Conservation (phyloP, 2,329 filamentous ascomycete species). For the Ascochyta koolunga region DNA sequence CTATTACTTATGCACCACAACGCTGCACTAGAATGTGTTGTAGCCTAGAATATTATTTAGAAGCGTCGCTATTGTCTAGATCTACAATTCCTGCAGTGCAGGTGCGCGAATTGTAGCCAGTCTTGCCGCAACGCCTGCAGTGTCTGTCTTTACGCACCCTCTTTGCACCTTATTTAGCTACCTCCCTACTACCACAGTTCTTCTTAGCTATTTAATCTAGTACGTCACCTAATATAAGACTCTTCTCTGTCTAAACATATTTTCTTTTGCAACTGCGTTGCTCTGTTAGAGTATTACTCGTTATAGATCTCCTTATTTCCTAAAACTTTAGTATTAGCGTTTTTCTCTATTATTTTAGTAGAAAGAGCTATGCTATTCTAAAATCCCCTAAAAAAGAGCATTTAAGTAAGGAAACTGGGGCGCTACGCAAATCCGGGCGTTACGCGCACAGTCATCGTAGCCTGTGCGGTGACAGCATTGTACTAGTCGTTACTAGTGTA, state of each 20-base stretch:
- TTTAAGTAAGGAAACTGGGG: too few relatives aligned
- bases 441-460: too few relatives aligned
- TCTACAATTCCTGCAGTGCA: conserved; percentile 14
- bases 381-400: too few relatives aligned
- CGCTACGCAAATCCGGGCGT: too few relatives aligned
- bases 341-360: too few relatives aligned
- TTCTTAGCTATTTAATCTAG: conserved; percentile 8
- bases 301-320: too few relatives aligned
- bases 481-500: too few relatives aligned
- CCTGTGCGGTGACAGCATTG: too few relatives aligned
- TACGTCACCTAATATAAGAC: conserved; percentile 7
- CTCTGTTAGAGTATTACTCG: not conserved
- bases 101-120: conserved; percentile 16
- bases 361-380: too few relatives aligned
- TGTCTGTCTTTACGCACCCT: conserved; percentile 13
- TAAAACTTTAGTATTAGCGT: too few relatives aligned
- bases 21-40: not conserved
- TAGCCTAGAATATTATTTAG: not conserved
- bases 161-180: too few relatives aligned
- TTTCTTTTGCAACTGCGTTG: conserved; percentile 3
- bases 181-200: conserved; percentile 9
- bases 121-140: conserved; percentile 17
- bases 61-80: conserved; percentile 12
- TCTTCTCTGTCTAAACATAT: conserved; percentile 3
- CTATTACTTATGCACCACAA: not conserved